phyloP scores from a whole-genome alignment of 1,284 basidiomycete genomes.

The Ustilago trichophora region DNA sequence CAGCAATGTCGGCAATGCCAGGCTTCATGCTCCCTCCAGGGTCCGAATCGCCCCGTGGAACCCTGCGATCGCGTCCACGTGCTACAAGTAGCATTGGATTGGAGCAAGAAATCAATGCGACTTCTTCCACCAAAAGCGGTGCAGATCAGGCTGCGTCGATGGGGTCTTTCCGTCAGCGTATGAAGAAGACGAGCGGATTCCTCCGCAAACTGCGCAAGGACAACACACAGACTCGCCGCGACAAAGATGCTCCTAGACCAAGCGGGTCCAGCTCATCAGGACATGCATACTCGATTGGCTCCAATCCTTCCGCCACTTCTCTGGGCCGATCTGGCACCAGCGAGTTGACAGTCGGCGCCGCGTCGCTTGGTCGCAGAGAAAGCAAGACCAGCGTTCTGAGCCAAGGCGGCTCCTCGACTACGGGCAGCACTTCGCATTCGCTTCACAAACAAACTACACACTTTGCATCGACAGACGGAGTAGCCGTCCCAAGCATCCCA shows the following conservation, averaged over 20 bases:
- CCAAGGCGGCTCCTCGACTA: constrained; percentile 11
- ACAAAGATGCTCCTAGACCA: constrained; percentile 5
- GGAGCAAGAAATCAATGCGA: constrained; percentile 33
- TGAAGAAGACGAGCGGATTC: constrained; percentile 63
- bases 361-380: constrained; percentile 11
- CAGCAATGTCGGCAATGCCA: constrained; percentile 18
- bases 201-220: constrained; percentile 47
- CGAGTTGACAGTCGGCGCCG: not conserved
- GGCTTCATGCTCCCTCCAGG: constrained; percentile 9
- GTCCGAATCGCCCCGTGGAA: not conserved
- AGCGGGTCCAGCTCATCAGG: constrained; percentile 2
- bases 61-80: constrained; percentile 15
- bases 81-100: constrained; percentile 30
- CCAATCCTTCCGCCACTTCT: constrained; percentile 26
- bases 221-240: constrained; percentile 7
- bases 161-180: constrained; percentile 49
- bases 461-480: constrained; percentile 19
- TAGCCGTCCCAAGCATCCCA: constrained; percentile 36
- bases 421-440: constrained; percentile 17
- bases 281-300: constrained; percentile 18
- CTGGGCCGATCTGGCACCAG: constrained; percentile 9
- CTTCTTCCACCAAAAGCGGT: not conserved
- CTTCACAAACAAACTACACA: constrained; percentile 9
- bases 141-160: constrained; percentile 5
- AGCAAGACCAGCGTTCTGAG: constrained; percentile 31